A percentile compares a stretch with the other conserved stretches of the same genome.
These are phyloP conservation scores for Botrytis aclada DNA, from an alignment of 2,329 filamentous ascomycete species.

Conservation along the genomic window DNA sequence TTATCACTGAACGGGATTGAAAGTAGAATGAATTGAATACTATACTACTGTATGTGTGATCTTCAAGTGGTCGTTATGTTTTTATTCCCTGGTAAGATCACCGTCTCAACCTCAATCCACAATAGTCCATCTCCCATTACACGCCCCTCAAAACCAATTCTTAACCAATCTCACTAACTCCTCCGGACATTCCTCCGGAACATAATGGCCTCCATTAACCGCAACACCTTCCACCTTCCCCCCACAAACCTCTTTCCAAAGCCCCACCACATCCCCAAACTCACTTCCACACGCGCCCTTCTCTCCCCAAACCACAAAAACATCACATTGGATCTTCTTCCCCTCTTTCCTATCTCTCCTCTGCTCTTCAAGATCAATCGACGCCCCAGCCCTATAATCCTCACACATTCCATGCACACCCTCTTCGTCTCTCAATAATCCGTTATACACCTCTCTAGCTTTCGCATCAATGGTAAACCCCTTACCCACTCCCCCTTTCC, in stretches of 20 bases:
- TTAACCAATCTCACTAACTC: constrained; percentile 44
- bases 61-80: not conserved
- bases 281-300: constrained; percentile 47
- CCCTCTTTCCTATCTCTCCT: constrained; percentile 45
- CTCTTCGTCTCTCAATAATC: constrained; percentile 37
- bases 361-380: constrained; percentile 51
- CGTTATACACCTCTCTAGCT: constrained; percentile 23
- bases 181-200: constrained; percentile 51
- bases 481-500: constrained; percentile 26
- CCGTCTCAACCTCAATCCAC: not conserved
- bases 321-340: constrained; percentile 45
- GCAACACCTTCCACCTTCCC: constrained; percentile 42
- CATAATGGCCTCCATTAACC: constrained; percentile 49
- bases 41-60: too few relatives aligned
- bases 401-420: constrained; percentile 51
- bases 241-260: constrained; percentile 49
- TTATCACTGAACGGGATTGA: too few relatives aligned
- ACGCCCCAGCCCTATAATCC: constrained; percentile 54
- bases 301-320: constrained; percentile 51
- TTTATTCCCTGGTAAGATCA: too few relatives aligned
- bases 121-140: not conserved
- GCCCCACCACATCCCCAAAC: constrained; percentile 46
- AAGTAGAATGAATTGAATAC: too few relatives aligned
- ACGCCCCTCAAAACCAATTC: constrained; percentile 38
- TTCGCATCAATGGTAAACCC: constrained; percentile 24